Evolutionary conservation across 164 flowering plant genomes (phyloP), one percentile per base, ranked within the genome.

Genomic region (Protea cynaroides): DNA sequence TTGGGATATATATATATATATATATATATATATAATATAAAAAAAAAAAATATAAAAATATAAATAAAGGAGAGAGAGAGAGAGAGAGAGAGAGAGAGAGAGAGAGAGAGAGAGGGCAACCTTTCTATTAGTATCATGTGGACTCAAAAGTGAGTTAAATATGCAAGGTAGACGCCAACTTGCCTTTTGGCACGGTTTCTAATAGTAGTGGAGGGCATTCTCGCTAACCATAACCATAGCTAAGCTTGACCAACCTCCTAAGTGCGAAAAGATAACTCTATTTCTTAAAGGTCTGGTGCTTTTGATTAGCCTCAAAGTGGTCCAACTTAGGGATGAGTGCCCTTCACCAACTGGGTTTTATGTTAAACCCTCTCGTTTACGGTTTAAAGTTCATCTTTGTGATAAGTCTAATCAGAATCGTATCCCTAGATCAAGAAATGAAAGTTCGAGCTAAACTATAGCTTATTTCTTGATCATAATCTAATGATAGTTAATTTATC

Each of bases 171-270:
- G 4, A 55, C n/a, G n/a, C n/a, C 15, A 24, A 24, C 36, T 12
- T 55, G 34, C 17, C 52, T 15, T 43, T 43, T 44, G 34, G 52
- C 51, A 60, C 34, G 23, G 51, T 22, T 60, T 60, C 52, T 60
- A n/a, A 60, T 60, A 44, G 29, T 23, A 60, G 51, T 60, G 63
- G 36, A 60, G 25, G 36, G 19, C 23, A 44, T 34, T 52, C 52
- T 44, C n/a, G 50, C 51, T 43, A 58, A 58, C 22, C 46, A 34
- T 58, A n/a, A n/a, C n/a, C n/a, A n/a, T n/a, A n/a, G 61, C 21
- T 8, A 22, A 60, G 37, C 29, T 38, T 43, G 3, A n/a, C n/a
- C n/a, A n/a, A n/a, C n/a, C n/a, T 25, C 50, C 25, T 2, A 24
- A 24, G 50, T 46, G 17, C 14, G 50, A 46, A 46, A 17, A 46